A percentile compares a stretch with the other conserved stretches of the same genome.
phyloP scores from a whole-genome alignment of 305 asterid genomes.

The Fraxinus floribunda region DNA sequence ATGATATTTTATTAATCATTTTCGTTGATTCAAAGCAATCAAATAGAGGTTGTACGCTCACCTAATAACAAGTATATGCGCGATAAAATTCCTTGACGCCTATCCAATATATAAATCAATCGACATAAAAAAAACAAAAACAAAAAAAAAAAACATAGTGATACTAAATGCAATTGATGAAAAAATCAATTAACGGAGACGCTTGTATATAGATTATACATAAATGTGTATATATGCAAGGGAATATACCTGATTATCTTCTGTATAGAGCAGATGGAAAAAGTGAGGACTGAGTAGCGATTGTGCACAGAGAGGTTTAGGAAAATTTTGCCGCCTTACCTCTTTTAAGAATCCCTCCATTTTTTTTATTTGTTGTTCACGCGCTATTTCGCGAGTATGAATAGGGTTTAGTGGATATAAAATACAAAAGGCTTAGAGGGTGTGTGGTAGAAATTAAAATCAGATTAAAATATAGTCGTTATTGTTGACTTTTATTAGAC shows the following conservation, averaged over 20 bases:
- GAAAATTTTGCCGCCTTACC: conserved; percentile 47
- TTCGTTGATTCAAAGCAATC: background rate
- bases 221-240: background rate
- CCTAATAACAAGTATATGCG: background rate
- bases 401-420: background rate
- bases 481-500: too few species aligned
- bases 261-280: conserved; percentile 7
- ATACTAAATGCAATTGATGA: background rate
- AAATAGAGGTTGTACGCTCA: background rate
- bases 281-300: background rate
- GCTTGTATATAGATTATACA: background rate
- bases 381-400: conserved; percentile 13
- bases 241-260: background rate
- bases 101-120: background rate
- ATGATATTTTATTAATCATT: background rate
- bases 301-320: background rate
- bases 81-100: background rate
- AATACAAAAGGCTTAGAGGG: background rate
- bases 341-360: conserved; percentile 47
- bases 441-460: too few species aligned
- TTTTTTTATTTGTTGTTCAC: conserved; percentile 16
- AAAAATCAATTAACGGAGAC: background rate
- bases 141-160: background rate
- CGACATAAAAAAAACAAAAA: background rate
- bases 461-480: too few species aligned